Evolutionary conservation across 768 basidiomycete species (phyloP), one percentile per base, ranked within the genome.

Genomic region (Thelephora aurantiotincta): DNA sequence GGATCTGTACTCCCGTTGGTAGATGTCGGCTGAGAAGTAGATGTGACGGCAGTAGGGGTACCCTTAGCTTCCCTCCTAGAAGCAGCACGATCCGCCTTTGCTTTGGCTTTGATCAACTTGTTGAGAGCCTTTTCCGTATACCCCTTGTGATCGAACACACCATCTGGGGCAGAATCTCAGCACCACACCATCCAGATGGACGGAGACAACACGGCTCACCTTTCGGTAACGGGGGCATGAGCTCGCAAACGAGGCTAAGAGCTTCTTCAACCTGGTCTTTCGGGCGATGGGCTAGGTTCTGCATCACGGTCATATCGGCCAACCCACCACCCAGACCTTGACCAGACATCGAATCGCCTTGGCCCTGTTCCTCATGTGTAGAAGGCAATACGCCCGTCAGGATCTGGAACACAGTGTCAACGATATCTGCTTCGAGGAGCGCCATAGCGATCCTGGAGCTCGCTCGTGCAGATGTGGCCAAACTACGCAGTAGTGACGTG

Each of bases 201-300:
- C 11, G 11, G 20, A 42, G 19, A 43, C 11, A 23, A n/a, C 33
- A 20, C 13, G 35, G 58, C 66, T 33, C 56, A 87, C 91, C 91
- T 77, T 87, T 91, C 0, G 92, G 88, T 35, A 93, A 64, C 7
- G 96, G 90, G 1, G 96, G 96, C 63, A 99, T 75, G 12, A 99
- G 67, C 60, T 99, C 96, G 19, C 86, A 85, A 33, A 94, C 70
- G 35, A 98, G 73, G 52, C 82, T 82, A 34, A 99, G 68, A 0
- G 88, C 81, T 64, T 99, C 96, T 64, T 97, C 93, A 5, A 98
- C 78, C 61, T 97, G 93, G 50, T 99, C 96, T 65, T 98, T 98
- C 3, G 96, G 87, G 23, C 92, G 74, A 62, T 97, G 92, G 0
- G 91, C 91, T 41, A 99, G 68, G 61, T 94, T 98, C 65, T 98